Percentiles rank a stretch among this genome's conserved stretches.
Conservation (phyloP, 345 rosid species). For the Anastatica hierochuntica region DNA sequence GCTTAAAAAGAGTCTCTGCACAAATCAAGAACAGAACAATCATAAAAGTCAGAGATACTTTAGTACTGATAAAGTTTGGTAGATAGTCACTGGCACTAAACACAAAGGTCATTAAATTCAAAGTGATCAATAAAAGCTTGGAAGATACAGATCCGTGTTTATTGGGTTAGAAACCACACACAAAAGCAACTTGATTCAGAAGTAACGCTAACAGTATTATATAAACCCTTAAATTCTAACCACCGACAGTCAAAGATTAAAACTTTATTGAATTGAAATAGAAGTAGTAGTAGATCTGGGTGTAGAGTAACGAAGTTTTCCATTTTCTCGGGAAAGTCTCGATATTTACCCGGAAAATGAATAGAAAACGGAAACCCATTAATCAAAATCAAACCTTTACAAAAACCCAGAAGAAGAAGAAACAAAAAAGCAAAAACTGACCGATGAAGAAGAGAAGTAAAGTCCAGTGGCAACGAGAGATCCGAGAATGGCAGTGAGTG, state of each 20-base stretch:
- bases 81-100: slow-evolving; percentile 5
- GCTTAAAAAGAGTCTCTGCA: too few species aligned
- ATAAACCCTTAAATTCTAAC: too few species aligned
- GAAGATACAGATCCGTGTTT: slow-evolving; percentile 21
- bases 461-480: slow-evolving; percentile 11
- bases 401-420: not conserved
- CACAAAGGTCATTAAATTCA: not conserved
- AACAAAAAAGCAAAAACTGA: not conserved
- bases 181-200: slow-evolving; percentile 12
- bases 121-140: not conserved
- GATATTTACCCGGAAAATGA: slow-evolving; percentile 1
- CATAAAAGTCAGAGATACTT: not conserved
- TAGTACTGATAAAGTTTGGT: not conserved
- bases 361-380: not conserved
- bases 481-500: slow-evolving; percentile 14
- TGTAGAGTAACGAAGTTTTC: not conserved
- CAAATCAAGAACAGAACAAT: slow-evolving; percentile 10
- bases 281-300: slow-evolving; percentile 12
- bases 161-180: slow-evolving; percentile 10
- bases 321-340: not conserved
- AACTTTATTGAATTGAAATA: not conserved
- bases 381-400: not conserved
- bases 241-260: slow-evolving; percentile 19
- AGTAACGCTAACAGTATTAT: not conserved
- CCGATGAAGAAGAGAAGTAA: not conserved